Evolutionary conservation across 1,284 basidiomycete genomes (phyloP), one percentile per base, ranked within the genome.

Genomic region (Taiwanofungus camphoratus): DNA sequence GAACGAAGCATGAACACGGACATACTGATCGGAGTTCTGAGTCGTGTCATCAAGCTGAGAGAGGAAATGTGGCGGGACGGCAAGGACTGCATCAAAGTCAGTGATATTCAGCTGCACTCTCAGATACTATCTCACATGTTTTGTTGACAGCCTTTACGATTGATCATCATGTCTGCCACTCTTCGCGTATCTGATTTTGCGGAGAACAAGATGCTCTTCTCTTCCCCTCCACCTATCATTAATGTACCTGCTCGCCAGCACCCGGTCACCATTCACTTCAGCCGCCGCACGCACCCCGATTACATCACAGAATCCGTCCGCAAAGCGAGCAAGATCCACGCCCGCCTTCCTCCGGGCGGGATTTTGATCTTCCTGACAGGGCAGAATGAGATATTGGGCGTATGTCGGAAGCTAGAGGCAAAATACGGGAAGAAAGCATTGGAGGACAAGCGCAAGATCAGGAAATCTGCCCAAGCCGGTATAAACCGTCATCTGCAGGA

Each of bases 121-220:
- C 21, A 27, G 15, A 30, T 31, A 18, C 29, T 8, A 16, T 30
- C n/a, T 49, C 36, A 1, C 39, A 30, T 48, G 33, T 11, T 50
- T n/a, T n/a, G n/a, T n/a, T n/a, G n/a, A 24, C 54, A 90, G 76
- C 95, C 95, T 8, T 67, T 99, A 5, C 82, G 96, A 9, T 73
- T 99, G 32, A 81, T 99, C 49, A 96, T 99, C 68, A 99, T 99
- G 96, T 99, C 95, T 31, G 96, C 96, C 1, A 99, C 96, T 0
- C 77, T 99, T 5, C 88, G 94, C 20, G 87, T 98, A 19, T 80
- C 82, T 40, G 96, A 99, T 65, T 99, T 99, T 58, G 84, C 87
- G 1, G 79, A 87, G 49, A 99, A 99, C 65, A 76, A 69, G 37
- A 79, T 79, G 0, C 72, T 99, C 2, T 99, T 99, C 66, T 52